These are phyloP conservation scores for Ophiocordyceps unilateralis DNA, from an alignment of 2,329 filamentous ascomycete species.

Conservation along the genomic window DNA sequence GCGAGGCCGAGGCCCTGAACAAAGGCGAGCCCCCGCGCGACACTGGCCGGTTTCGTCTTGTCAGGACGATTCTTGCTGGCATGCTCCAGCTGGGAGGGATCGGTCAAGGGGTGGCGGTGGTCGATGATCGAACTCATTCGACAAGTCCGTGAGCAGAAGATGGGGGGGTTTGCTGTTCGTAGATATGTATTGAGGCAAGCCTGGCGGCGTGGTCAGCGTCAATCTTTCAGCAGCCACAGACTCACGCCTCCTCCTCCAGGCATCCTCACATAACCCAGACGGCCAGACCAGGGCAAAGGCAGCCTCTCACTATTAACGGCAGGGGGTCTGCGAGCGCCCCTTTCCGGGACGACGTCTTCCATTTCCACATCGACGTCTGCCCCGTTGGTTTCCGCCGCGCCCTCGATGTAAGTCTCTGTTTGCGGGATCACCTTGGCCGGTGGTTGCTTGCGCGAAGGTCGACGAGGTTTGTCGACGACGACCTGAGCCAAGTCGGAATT, in stretches of 20 bases:
- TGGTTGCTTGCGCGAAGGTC: background rate
- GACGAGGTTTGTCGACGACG: background rate
- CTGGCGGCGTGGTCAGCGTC: conserved; percentile 18
- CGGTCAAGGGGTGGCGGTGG: conserved; percentile 63
- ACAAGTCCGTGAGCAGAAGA: conserved; percentile 85
- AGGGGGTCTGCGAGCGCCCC: conserved; percentile 40
- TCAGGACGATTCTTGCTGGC: conserved; percentile 75
- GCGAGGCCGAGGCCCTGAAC: conserved; percentile 63
- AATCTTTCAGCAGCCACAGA: background rate
- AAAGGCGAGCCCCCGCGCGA: conserved; percentile 50
- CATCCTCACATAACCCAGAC: conserved; percentile 63
- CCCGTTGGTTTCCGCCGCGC: background rate
- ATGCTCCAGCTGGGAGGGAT: conserved; percentile 63
- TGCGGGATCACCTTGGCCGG: too few relatives aligned
- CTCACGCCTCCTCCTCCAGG: conserved; percentile 1
- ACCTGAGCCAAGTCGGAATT: conserved; percentile 15
- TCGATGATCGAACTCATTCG: conserved; percentile 82
- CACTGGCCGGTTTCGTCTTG: conserved; percentile 47
- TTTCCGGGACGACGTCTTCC: conserved; percentile 11
- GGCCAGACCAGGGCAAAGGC: conserved; percentile 78
- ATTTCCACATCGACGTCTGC: background rate
- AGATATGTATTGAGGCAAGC: conserved; percentile 90
- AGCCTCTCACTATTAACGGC: conserved; percentile 70
- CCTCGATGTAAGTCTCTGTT: background rate
- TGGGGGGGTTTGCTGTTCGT: conserved; percentile 59